Conservation (phyloP, 2,329 filamentous ascomycete genomes). For the Penicillium decumbens region DNA sequence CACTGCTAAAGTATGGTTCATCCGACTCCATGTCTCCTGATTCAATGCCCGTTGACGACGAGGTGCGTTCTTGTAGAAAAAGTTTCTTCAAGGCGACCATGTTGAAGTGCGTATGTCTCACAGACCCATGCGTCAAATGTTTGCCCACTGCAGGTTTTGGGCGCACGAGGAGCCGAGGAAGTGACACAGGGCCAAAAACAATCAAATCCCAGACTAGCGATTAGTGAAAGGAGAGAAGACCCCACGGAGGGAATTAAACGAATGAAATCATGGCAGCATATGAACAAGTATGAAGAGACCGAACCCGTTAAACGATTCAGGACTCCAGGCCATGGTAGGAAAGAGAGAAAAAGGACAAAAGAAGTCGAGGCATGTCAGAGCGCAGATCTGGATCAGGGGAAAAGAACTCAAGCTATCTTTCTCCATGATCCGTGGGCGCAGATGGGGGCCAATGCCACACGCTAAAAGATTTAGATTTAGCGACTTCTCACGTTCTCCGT, state of each 20-base stretch:
- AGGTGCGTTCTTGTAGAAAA: conserved; percentile 28
- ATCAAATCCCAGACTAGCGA: conserved; percentile 5
- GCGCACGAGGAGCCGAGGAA: neutral
- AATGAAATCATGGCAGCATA: conserved; percentile 16
- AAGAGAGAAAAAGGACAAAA: conserved; percentile 5
- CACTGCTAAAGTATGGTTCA: conserved; percentile 6
- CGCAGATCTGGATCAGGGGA: conserved; percentile 22
- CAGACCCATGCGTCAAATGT: neutral
- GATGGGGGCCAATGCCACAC: conserved; percentile 19
- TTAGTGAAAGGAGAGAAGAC: conserved; percentile 12
- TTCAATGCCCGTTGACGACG: conserved; percentile 12
- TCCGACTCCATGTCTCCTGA: conserved; percentile 3
- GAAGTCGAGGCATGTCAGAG: conserved; percentile 2
- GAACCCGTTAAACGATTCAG: conserved; percentile 11
- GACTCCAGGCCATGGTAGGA: conserved; percentile 3
- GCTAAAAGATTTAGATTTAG: conserved; percentile 19
- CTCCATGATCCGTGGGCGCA: conserved; percentile 20
- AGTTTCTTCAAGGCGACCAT: conserved; percentile 36
- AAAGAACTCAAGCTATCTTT: conserved; percentile 11
- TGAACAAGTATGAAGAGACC: conserved; percentile 1
- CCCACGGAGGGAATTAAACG: conserved; percentile 10
- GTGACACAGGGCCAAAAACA: conserved; percentile 3
- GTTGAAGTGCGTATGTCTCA: conserved; percentile 7
- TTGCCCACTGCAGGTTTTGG: neutral
- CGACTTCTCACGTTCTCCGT: conserved; percentile 5